Conservation (phyloP, 2,329 filamentous ascomycete species). For the Thielaviopsis cerberus region DNA sequence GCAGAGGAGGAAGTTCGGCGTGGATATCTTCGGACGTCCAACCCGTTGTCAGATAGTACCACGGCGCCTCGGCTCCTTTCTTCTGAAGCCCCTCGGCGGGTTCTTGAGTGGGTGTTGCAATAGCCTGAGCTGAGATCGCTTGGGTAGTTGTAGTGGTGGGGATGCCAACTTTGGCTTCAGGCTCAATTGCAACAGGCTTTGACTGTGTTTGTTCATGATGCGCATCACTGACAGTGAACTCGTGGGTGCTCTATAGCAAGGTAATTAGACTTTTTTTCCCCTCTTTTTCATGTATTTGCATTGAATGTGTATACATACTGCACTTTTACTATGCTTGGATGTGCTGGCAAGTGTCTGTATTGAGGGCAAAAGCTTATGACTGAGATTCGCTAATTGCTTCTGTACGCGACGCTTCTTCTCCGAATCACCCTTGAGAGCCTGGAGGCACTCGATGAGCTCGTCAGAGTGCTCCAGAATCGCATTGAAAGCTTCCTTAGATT, state of each 20-base stretch:
- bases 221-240: not conserved
- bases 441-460: constrained; percentile 22
- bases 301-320: not conserved
- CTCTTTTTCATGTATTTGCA: not conserved
- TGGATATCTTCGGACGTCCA: constrained; percentile 35
- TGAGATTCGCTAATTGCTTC: constrained; percentile 12
- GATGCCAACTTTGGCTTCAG: not conserved
- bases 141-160: not conserved
- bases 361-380: constrained; percentile 17
- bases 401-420: constrained; percentile 14
- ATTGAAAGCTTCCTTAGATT: constrained; percentile 13
- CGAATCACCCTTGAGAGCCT: constrained; percentile 17
- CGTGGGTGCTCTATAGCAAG: not conserved
- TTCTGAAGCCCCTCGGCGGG: not conserved
- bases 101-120: not conserved
- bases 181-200: not conserved
- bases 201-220: not conserved
- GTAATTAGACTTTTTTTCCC: not conserved
- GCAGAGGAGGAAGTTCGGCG: constrained; percentile 35
- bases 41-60: constrained; percentile 20
- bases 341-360: constrained; percentile 14
- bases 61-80: constrained; percentile 12
- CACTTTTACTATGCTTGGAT: not conserved
- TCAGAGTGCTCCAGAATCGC: constrained; percentile 20
- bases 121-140: not conserved